A percentile compares a stretch with the other conserved stretches of the same genome.
Evolutionary conservation across 2,329 filamentous ascomycete genomes (phyloP).

Genomic region (Fusarium cyanostomum): DNA sequence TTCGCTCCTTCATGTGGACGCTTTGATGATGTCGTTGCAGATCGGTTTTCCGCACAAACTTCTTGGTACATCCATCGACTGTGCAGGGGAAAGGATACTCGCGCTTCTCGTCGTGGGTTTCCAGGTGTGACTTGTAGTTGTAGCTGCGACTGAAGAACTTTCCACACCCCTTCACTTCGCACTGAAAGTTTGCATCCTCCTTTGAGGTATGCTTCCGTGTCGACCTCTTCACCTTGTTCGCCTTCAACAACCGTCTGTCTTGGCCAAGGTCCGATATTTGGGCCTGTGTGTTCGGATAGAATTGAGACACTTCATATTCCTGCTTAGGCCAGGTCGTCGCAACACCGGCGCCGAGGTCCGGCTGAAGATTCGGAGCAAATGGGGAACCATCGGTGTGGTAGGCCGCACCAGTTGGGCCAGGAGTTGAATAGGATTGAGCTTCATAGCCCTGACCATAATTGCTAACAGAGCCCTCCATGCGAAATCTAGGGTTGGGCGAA

Average conservation of each 20-base stretch:
- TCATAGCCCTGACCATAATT: conserved; percentile 36
- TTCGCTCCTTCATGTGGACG: conserved; percentile 78
- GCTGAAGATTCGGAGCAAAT: conserved; percentile 31
- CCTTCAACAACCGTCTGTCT: conserved; percentile 37
- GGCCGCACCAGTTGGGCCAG: conserved; percentile 25
- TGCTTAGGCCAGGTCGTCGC: conserved; percentile 38
- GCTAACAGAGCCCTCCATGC: conserved; percentile 30
- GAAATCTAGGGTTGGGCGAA: conserved; percentile 25
- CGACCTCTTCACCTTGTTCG: conserved; percentile 46
- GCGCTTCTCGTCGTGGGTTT: conserved; percentile 80
- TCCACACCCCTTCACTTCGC: conserved; percentile 74
- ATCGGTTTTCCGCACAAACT: conserved; percentile 86
- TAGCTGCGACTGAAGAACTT: conserved; percentile 85
- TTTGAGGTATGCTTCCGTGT: conserved; percentile 67
- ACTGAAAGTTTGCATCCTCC: conserved; percentile 77
- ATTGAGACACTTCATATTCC: conserved; percentile 39
- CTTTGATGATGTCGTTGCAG: conserved; percentile 69
- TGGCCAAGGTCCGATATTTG: conserved; percentile 33
- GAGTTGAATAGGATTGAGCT: conserved; percentile 31
- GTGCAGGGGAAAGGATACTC: conserved; percentile 76
- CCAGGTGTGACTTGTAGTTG: conserved; percentile 87
- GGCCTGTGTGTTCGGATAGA: conserved; percentile 33
- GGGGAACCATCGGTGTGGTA: conserved; percentile 36
- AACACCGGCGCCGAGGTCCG: conserved; percentile 23
- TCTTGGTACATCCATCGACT: conserved; percentile 72